A percentile compares a stretch with the other conserved stretches of the same genome.
phyloP scores from a whole-genome alignment of 192 early-diverging fungal genomes.

The Phlyctochytrium planicorne region DNA sequence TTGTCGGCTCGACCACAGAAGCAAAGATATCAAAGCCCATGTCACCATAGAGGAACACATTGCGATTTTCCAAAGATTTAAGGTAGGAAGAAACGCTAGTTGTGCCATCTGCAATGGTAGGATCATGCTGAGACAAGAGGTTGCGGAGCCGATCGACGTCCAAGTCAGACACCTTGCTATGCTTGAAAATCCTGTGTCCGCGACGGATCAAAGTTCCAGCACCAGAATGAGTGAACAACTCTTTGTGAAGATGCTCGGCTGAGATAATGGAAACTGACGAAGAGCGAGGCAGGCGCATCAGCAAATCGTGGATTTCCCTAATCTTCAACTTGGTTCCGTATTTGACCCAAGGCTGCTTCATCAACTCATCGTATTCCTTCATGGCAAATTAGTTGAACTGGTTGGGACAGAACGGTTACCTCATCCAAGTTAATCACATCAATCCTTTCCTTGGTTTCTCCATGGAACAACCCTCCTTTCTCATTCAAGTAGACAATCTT shows the following conservation, averaged over 20 bases:
- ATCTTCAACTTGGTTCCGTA: slow-evolving; percentile 99
- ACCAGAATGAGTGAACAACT: slow-evolving; percentile 97
- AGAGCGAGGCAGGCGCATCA: slow-evolving; percentile 92
- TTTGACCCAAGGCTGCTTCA: slow-evolving; percentile 95
- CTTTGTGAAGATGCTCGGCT: slow-evolving; percentile 97
- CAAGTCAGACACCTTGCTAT: slow-evolving; percentile 53
- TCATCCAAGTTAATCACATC: slow-evolving; percentile 98
- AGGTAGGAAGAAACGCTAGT: slow-evolving; percentile 74
- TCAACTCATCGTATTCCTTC: slow-evolving; percentile 90
- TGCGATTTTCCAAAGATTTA: slow-evolving; percentile 60
- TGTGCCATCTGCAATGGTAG: slow-evolving; percentile 62
- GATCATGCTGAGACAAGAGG: slow-evolving; percentile 75
- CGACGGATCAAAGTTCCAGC: slow-evolving; percentile 96
- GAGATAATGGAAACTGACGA: slow-evolving; percentile 99
- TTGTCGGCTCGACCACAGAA: slow-evolving; percentile 55
- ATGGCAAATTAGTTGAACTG: slow-evolving; percentile 4
- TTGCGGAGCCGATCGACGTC: slow-evolving; percentile 81
- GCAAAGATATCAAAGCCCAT: slow-evolving; percentile 92
- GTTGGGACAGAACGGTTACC: slow-evolving; percentile 45
- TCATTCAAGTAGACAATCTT: slow-evolving; percentile 98
- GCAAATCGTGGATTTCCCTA: slow-evolving; percentile 93
- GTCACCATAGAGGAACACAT: slow-evolving; percentile 84
- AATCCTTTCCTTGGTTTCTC: slow-evolving; percentile 92
- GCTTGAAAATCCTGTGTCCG: slow-evolving; percentile 84
- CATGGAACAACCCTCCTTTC: slow-evolving; percentile 94